A percentile compares a stretch with the other conserved stretches of the same genome.
Conservation (phyloP, 805 yeast species). For the Zygotorulaspora florentina region DNA sequence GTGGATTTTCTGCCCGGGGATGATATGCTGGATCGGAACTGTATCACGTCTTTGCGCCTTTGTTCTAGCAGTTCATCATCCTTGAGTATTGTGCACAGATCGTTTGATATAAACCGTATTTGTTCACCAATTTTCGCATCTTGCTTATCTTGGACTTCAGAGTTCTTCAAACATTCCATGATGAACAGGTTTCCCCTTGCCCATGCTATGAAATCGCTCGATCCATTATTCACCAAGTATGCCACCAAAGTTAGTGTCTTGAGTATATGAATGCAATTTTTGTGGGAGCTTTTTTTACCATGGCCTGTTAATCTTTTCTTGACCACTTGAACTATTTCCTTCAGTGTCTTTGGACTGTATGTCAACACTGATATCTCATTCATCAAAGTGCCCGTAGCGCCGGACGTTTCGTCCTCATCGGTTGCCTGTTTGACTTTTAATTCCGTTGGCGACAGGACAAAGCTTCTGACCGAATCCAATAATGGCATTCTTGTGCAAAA, state of each 20-base stretch:
- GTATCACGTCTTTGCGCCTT: conserved; percentile 26
- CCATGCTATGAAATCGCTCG: conserved; percentile 48
- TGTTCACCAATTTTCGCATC: conserved; percentile 37
- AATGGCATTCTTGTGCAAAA: conserved; percentile 22
- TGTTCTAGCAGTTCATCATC: conserved; percentile 28
- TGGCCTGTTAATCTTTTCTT: conserved; percentile 37
- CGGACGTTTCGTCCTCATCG: conserved; percentile 45
- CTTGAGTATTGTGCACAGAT: conserved; percentile 33
- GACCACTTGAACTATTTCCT: conserved; percentile 39
- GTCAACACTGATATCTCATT: conserved; percentile 49
- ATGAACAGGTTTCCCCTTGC: conserved; percentile 33
- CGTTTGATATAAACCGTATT: conserved; percentile 39
- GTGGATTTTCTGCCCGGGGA: conserved; percentile 35
- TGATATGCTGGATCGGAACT: conserved; percentile 34
- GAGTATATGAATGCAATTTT: conserved; percentile 39
- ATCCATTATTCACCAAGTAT: conserved; percentile 51
- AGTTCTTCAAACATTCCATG: conserved; percentile 35
- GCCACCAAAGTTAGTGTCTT: conserved; percentile 52
- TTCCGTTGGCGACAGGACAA: conserved; percentile 36
- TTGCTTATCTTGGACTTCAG: conserved; percentile 31
- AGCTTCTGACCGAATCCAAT: conserved; percentile 29
- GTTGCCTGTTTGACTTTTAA: conserved; percentile 44
- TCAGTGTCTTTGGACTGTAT: conserved; percentile 37
- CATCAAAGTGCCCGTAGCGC: conserved; percentile 55
- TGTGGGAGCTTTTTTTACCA: conserved; percentile 24